Percentiles rank a stretch among this genome's conserved stretches.
phyloP scores from a whole-genome alignment of 2,329 filamentous ascomycete species.

The Xylaria polymorpha region DNA sequence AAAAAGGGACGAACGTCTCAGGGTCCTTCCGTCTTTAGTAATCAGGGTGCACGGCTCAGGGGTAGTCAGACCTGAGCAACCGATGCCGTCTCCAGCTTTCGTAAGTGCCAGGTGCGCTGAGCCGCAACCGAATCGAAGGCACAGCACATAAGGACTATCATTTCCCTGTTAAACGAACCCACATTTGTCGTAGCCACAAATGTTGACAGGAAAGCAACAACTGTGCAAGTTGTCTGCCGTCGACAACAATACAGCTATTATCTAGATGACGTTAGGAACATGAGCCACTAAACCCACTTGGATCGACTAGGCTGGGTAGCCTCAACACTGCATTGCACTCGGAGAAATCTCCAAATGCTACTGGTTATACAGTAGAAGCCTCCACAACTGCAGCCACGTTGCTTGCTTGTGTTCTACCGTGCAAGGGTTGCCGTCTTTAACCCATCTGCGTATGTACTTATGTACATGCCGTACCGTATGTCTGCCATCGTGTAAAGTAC shows the following conservation, averaged over 20 bases:
- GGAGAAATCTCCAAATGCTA: constrained; percentile 14
- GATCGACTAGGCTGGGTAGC: constrained; percentile 32
- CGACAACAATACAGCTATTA: constrained; percentile 14
- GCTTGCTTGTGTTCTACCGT: constrained; percentile 17
- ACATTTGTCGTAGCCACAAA: not conserved
- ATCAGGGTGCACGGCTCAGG: not conserved
- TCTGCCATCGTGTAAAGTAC: not conserved
- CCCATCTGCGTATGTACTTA: not conserved
- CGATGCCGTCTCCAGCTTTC: not conserved
- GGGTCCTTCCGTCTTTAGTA: constrained; percentile 27
- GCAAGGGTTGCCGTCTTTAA: constrained; percentile 2
- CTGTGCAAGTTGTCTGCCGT: not conserved
- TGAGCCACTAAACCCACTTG: constrained; percentile 26
- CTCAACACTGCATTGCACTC: constrained; percentile 27
- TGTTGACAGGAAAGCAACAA: not conserved
- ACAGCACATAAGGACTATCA: not conserved
- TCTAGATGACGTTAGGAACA: constrained; percentile 30
- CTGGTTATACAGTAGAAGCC: constrained; percentile 20
- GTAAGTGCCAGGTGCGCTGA: not conserved
- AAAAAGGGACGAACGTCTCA: constrained; percentile 21
- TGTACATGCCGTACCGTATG: constrained; percentile 1
- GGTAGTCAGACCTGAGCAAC: not conserved
- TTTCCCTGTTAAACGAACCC: not conserved
- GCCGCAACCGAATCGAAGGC: not conserved
- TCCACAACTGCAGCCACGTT: constrained; percentile 32